These are phyloP conservation scores for Populus hybrid DNA, from an alignment of 441 rosid genomes.

Conservation along the genomic window DNA sequence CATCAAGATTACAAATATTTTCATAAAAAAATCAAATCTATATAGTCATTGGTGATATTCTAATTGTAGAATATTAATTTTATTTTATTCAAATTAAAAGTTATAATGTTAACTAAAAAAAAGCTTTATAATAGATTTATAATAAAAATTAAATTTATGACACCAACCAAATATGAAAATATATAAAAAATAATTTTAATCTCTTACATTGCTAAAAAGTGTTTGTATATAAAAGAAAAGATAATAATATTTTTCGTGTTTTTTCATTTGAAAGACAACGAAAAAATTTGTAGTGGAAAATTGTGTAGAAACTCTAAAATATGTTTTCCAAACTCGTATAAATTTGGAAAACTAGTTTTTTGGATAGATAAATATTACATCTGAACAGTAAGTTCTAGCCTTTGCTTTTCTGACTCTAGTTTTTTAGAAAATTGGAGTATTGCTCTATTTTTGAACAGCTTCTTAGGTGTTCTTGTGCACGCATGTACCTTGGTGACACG, in stretches of 20 bases:
- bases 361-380: background rate
- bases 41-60: background rate
- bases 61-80: background rate
- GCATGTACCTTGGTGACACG: background rate
- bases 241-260: too few species aligned
- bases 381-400: background rate
- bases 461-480: background rate
- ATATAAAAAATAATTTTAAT: too few species aligned
- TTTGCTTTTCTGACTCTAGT: background rate
- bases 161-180: too few species aligned
- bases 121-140: too few species aligned
- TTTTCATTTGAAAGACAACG: too few species aligned
- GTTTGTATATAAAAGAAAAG: too few species aligned
- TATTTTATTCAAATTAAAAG: background rate
- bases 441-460: background rate
- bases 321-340: background rate
- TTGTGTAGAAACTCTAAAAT: background rate
- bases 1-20: background rate
- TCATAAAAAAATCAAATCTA: background rate
- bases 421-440: background rate
- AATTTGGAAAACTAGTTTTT: background rate
- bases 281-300: too few species aligned
- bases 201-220: too few species aligned
- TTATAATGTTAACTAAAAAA: background rate
- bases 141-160: too few species aligned